Evolutionary conservation across 805 yeast genomes (phyloP).

Genomic region (Nakazawaea wickerhamii): DNA sequence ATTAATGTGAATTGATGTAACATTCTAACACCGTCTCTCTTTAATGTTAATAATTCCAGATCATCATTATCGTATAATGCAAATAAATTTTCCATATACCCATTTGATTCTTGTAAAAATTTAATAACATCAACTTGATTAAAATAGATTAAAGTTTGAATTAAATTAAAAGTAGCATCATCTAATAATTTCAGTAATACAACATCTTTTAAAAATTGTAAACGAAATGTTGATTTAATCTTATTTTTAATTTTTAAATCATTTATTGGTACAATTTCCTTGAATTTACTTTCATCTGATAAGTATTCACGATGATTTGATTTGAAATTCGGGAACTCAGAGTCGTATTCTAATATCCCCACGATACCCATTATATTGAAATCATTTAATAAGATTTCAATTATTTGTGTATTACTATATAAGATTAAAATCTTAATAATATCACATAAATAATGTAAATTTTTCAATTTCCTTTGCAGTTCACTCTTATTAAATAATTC

Average conservation of each 20-base stretch:
- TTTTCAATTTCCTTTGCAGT: constrained; percentile 39
- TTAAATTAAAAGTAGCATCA: constrained; percentile 65
- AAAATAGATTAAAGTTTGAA: constrained; percentile 60
- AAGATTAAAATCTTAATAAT: constrained; percentile 66
- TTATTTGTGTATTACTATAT: constrained; percentile 61
- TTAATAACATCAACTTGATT: constrained; percentile 66
- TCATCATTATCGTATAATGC: constrained; percentile 37
- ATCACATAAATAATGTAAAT: constrained; percentile 63
- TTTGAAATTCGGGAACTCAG: constrained; percentile 74
- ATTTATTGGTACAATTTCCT: constrained; percentile 63
- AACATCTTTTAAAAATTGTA: constrained; percentile 82
- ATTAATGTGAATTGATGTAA: constrained; percentile 75
- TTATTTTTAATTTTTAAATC: constrained; percentile 44
- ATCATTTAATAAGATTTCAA: constrained; percentile 54
- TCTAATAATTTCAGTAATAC: constrained; percentile 78
- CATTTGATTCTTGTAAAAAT: constrained; percentile 44
- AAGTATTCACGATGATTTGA: constrained; percentile 74
- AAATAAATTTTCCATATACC: constrained; percentile 56
- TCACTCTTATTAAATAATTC: constrained; percentile 55
- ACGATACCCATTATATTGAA: constrained; percentile 51
- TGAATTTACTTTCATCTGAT: constrained; percentile 51
- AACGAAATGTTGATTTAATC: constrained; percentile 68
- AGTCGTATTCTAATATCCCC: constrained; percentile 86
- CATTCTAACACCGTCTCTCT: constrained; percentile 69
- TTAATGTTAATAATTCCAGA: constrained; percentile 22